Evolutionary conservation across 495 filamentous ascomycete species (phyloP).

Genomic region (Xylaria acuta): DNA sequence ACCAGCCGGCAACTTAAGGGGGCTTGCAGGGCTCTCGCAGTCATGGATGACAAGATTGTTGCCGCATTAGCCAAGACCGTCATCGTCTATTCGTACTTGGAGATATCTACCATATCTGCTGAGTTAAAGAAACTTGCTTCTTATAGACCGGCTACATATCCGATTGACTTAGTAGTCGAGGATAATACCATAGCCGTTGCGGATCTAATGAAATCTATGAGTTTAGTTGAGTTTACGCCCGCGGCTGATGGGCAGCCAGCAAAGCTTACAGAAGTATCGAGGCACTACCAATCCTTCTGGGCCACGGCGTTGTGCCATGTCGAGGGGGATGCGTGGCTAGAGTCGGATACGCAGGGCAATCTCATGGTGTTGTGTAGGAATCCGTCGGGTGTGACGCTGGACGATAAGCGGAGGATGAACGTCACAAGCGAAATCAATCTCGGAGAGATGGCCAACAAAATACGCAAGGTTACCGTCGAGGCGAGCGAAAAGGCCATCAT

Average conservation of each 20-base stretch:
- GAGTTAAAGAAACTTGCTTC: conserved; percentile 69
- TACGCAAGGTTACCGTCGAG: conserved; percentile 64
- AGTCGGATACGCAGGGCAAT: conserved; percentile 87
- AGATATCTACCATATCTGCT: conserved; percentile 54
- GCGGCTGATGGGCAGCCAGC: conserved; percentile 51
- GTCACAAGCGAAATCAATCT: conserved; percentile 81
- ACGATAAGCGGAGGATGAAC: conserved; percentile 74
- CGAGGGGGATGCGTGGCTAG: conserved; percentile 75
- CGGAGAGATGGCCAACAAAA: conserved; percentile 91
- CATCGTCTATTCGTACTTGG: conserved; percentile 64
- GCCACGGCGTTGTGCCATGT: conserved; percentile 75
- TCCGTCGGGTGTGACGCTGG: conserved; percentile 69
- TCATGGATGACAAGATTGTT: conserved; percentile 78
- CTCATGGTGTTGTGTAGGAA: conserved; percentile 79
- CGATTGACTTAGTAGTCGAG: conserved; percentile 78
- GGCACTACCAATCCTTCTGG: conserved; percentile 84
- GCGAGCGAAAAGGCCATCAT: conserved; percentile 66
- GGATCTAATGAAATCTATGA: conserved; percentile 93
- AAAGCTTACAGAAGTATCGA: conserved; percentile 71
- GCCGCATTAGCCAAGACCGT: conserved; percentile 88
- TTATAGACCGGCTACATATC: conserved; percentile 83
- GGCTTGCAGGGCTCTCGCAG: conserved; percentile 76
- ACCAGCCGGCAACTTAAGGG: conserved; percentile 70
- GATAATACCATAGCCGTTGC: conserved; percentile 79
- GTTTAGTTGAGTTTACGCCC: conserved; percentile 70